Percentiles rank a stretch among this genome's conserved stretches.
Conservation (phyloP, 1,284 basidiomycete genomes). For the Rhodotorula mucilaginosa region DNA sequence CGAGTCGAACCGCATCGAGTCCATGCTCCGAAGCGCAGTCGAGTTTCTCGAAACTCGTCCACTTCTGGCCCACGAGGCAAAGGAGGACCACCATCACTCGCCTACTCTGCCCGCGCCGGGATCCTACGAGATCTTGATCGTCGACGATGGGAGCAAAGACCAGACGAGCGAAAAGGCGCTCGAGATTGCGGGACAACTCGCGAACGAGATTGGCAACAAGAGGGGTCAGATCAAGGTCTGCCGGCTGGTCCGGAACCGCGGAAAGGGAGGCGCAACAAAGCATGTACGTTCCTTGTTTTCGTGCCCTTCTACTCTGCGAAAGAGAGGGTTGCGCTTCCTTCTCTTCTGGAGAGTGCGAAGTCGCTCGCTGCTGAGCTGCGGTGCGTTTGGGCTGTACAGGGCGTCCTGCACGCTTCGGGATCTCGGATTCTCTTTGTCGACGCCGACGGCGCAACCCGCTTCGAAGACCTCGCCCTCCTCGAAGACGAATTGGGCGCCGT, state of each 20-base stretch:
- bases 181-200: constrained; percentile 60
- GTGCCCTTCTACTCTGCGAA: no score
- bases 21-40: constrained; percentile 74
- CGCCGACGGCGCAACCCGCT: constrained; percentile 85
- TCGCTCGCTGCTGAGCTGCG: neutral
- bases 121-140: constrained; percentile 71
- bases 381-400: constrained; percentile 38
- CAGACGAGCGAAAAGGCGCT: constrained; percentile 67
- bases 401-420: constrained; percentile 77
- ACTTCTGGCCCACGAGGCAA: neutral
- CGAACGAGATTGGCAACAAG: constrained; percentile 48
- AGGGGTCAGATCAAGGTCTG: constrained; percentile 66
- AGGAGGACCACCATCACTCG: neutral
- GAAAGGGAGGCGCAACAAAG: constrained; percentile 87
- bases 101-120: neutral
- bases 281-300: constrained; percentile 57
- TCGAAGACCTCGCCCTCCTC: constrained; percentile 72
- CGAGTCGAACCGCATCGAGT: constrained; percentile 71
- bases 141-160: constrained; percentile 86
- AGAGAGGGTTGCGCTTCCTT: neutral
- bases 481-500: constrained; percentile 70
- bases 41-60: constrained; percentile 56
- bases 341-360: neutral
- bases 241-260: constrained; percentile 72
- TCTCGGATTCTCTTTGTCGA: constrained; percentile 82